Percentiles rank a stretch among this genome's conserved stretches.
These are phyloP conservation scores for Colletotrichum neosansevieriae DNA, from an alignment of 2,329 filamentous ascomycete species.

Conservation along the genomic window DNA sequence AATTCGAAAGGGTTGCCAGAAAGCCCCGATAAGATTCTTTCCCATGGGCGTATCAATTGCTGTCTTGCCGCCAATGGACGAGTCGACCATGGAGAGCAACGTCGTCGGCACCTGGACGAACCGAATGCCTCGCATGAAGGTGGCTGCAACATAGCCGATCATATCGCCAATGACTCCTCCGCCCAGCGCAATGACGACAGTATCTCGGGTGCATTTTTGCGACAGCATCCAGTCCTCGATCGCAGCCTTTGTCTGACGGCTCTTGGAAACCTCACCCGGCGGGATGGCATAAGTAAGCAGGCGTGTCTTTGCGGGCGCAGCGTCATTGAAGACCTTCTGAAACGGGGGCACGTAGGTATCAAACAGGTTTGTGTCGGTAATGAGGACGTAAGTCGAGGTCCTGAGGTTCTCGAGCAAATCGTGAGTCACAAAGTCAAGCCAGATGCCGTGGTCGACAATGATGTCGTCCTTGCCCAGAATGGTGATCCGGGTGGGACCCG, in stretches of 20 bases:
- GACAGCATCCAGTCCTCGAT: conserved; percentile 98
- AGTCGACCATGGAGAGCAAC: conserved; percentile 96
- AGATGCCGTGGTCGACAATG: conserved; percentile 90
- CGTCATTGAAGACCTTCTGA: conserved; percentile 55
- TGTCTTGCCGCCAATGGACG: conserved; percentile 97
- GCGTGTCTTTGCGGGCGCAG: conserved; percentile 63
- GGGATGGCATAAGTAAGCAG: conserved; percentile 89
- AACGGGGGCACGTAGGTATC: conserved; percentile 86
- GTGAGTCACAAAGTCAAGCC: conserved; percentile 82
- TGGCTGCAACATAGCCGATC: conserved; percentile 97
- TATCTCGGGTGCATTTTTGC: conserved; percentile 93
- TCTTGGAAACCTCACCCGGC: conserved; percentile 94
- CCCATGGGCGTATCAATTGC: conserved; percentile 96
- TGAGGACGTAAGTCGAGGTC: conserved; percentile 94
- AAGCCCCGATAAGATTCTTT: conserved; percentile 95
- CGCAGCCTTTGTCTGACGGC: conserved; percentile 90
- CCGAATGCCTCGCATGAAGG: conserved; percentile 97
- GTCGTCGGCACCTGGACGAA: conserved; percentile 98
- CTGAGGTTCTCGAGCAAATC: conserved; percentile 83
- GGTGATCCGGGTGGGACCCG: conserved; percentile 71
- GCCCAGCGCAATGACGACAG: conserved; percentile 92
- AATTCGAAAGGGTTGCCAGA: conserved; percentile 95
- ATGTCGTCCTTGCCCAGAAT: conserved; percentile 93
- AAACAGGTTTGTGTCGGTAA: conserved; percentile 94
- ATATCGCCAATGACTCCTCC: conserved; percentile 98